Base-by-base conservation (phyloP, 2,329 filamentous ascomycete species). In the Raffaelea albimanens region DNA sequence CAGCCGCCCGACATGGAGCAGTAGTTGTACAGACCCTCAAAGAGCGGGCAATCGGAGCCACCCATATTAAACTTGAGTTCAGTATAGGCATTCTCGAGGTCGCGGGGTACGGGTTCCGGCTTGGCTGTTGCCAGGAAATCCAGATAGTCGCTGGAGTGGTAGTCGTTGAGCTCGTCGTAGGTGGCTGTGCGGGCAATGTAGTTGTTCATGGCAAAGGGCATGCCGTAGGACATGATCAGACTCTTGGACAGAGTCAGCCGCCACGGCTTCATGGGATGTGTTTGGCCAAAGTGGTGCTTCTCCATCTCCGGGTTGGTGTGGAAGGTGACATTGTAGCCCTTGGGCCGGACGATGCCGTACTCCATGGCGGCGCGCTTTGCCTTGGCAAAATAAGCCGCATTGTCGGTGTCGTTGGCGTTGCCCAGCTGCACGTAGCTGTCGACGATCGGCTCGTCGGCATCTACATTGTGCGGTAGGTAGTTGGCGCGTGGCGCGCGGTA, bases 251-350 rank as follows among this genome's bases (percentile, higher is more conserved):
- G 76, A 16, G 90, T 96, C 54, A 98, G 71, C 33, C 93, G 87
- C 91, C 93, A 97, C 50, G 93, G 93, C 65, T 98, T 98, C 93
- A 98, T 98, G 19, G 93, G 93, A 70, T 98, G 93, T 10, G 87
- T 90, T 67, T 87, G 85, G 55, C 93, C 93, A 64, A 98, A 98
- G 65, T 98, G 93, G 66, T 97, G 91, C 61, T 86, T 85, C 68
- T 98, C 93, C 63, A 97, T 94, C 51, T 87, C 82, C 2, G 90
- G 87, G 59, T 96, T 96, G 68, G 89, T 88, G 64, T 98, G 93
- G 67, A 90, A 97, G 10, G 91, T 96, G 42, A 98, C 91, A 29
- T 78, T 89, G 67, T 94, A 90, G 56, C 89, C 90, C 60, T 85
- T 83, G 2, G 91, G 90, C 33, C 82, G 78, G 45, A 81, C 79